Conservation (phyloP, 164 flowering plant species). For the Liquidambar formosana region DNA sequence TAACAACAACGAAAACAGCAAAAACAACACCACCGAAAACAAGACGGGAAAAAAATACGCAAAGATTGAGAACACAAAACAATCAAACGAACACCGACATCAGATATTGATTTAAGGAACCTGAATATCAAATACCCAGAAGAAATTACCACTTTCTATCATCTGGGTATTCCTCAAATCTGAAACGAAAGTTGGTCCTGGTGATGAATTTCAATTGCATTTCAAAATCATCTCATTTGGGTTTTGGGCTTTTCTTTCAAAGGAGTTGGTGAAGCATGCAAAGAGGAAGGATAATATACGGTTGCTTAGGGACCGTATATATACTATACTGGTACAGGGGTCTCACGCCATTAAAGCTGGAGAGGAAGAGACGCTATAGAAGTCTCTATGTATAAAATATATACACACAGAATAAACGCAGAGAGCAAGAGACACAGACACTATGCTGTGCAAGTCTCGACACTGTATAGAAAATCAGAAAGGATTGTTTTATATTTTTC, state of each 20-base stretch:
- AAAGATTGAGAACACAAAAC: constrained; percentile 14
- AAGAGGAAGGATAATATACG: constrained; percentile 27
- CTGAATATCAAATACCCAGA: constrained; percentile 20
- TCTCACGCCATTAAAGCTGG: constrained; percentile 27
- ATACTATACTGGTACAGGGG: neutral
- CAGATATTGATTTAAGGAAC: constrained; percentile 7
- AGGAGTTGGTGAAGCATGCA: constrained; percentile 38
- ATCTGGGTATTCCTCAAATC: constrained; percentile 5
- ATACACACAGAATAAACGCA: neutral
- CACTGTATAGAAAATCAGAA: too few species aligned
- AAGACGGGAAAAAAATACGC: neutral
- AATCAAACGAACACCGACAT: constrained; percentile 25
- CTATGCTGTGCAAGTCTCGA: too few species aligned
- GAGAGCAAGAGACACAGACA: constrained; percentile 2
- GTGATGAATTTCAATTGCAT: constrained; percentile 25
- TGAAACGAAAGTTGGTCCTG: neutral
- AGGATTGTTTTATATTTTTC: too few species aligned
- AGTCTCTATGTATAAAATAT: neutral
- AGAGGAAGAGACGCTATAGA: constrained; percentile 14
- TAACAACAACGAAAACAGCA: neutral
- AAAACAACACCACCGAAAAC: neutral
- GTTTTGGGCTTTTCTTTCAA: constrained; percentile 14
- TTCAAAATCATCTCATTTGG: constrained; percentile 17
- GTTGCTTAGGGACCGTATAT: constrained; percentile 13
- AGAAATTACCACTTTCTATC: constrained; percentile 21